A percentile compares a stretch with the other conserved stretches of the same genome.
Conservation (phyloP, 225 moss, liverwort and hornwort genomes). For the Neckera pumila region DNA sequence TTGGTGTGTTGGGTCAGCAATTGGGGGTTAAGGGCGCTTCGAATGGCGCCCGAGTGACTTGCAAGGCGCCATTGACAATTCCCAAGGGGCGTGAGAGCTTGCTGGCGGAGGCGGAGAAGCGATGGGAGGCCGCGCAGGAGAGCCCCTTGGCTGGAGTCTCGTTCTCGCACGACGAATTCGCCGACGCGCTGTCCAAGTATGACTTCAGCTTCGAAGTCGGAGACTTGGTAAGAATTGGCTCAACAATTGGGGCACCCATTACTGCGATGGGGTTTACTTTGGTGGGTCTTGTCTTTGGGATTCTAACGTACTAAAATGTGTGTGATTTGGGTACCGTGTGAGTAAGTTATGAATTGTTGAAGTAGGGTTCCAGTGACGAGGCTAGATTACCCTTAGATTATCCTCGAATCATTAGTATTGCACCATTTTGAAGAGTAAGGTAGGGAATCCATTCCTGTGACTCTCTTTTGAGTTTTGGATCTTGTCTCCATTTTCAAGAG, state of each 20-base stretch:
- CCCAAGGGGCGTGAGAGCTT: slow-evolving; percentile 34
- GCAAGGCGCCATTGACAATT: slow-evolving; percentile 23
- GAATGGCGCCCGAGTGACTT: slow-evolving; percentile 19
- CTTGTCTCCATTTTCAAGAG: background rate
- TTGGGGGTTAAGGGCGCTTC: slow-evolving; percentile 24
- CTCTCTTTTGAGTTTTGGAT: background rate
- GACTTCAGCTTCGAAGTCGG: slow-evolving; percentile 95
- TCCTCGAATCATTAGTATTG: background rate
- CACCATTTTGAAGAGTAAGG: background rate
- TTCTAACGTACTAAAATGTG: background rate
- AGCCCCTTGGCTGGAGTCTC: slow-evolving; percentile 71
- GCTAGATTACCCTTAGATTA: too few species aligned
- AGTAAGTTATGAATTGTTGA: background rate
- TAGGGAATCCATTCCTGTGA: background rate
- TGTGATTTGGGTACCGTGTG: background rate
- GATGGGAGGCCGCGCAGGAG: slow-evolving; percentile 85
- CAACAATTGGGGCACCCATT: background rate
- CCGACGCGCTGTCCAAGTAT: slow-evolving; percentile 87
- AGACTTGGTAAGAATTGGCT: slow-evolving; percentile 36
- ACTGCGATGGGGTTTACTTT: background rate
- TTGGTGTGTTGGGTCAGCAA: slow-evolving; percentile 5
- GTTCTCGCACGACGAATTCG: slow-evolving; percentile 82
- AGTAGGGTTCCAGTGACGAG: background rate
- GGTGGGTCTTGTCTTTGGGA: background rate
- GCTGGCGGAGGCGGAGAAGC: slow-evolving; percentile 60